Evolutionary conservation across 176 grass and related monocot species (phyloP), one percentile per base, ranked within the genome.

Genomic region (Phyllostachys edulis): DNA sequence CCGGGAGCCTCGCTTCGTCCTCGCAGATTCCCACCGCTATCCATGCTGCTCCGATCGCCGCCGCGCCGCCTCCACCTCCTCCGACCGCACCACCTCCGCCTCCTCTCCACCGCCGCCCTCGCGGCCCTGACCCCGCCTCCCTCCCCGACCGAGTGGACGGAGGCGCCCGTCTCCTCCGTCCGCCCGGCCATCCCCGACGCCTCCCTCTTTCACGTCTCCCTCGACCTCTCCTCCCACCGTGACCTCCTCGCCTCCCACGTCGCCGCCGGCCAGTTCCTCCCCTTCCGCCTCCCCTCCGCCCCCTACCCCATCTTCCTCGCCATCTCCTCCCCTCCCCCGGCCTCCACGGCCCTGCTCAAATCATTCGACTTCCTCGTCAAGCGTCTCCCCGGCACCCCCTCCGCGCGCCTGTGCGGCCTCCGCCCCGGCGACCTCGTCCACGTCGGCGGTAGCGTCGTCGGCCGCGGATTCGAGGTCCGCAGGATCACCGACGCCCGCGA

Each of bases 231-330:
- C 50, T 71, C 86, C 27, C 78, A 82, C 56, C 34, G 63, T 9
- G 12, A 21, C 32, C 94, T 97, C 57, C 80, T 93, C 57, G 67
- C 76, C 26, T 90, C 92, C 45, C 90, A 94, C 88, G 65, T 82
- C 56, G 75, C 88, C 73, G 88, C 94, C 17, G 94, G 92, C 7
- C 94, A 94, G 90, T 97, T 92, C 84, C 88, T 97, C 88, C 92
- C 89, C 80, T 74, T 97, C 80, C 90, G 84, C 26, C 61, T 97
- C 62, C 70, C 83, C 2, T 38, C 76, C 39, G 77, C 90, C 0
- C 72, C 81, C 1, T 92, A 94, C 83, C 87, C 90, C 16, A 91
- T 91, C 63, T 90, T 94, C 83, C 65, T 94, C 81, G 93, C 93
- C 68, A 94, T 94, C 86, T 88, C 93, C 3, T 94, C 93, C 60